phyloP scores from a whole-genome alignment of 306 rosid genomes.

The Corylus heterophylla region DNA sequence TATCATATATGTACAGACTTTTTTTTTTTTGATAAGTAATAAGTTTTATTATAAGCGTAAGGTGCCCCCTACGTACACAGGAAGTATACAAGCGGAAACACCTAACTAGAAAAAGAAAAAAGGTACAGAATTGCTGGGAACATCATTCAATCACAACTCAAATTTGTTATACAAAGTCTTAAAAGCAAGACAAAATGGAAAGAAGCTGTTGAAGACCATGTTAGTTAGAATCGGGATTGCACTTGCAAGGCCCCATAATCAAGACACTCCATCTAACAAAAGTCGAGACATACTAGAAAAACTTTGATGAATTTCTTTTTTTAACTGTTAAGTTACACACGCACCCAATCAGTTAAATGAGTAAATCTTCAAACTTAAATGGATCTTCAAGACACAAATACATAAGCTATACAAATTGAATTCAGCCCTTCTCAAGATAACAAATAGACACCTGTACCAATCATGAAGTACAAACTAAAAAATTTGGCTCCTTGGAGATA shows the following conservation, averaged over 20 bases:
- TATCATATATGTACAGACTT: background rate
- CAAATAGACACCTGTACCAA: conserved; percentile 1
- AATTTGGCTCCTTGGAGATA: background rate
- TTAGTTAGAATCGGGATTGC: background rate
- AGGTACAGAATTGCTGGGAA: background rate
- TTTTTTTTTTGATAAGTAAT: too few relatives aligned
- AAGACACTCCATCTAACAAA: background rate
- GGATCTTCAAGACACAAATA: conserved; percentile 11
- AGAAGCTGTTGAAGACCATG: background rate
- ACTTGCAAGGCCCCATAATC: conserved; percentile 2
- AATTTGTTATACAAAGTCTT: background rate
- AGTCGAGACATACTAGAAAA: background rate
- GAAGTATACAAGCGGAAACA: too few relatives aligned
- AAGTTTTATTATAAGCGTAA: too few relatives aligned
- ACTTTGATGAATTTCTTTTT: background rate
- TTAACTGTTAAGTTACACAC: background rate
- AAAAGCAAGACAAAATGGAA: background rate
- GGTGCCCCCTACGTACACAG: too few relatives aligned
- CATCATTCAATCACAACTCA: background rate
- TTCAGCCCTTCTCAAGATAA: background rate
- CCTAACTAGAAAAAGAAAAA: background rate
- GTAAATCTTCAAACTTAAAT: conserved; percentile 1
- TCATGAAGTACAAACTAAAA: conserved; percentile 3
- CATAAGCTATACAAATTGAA: background rate
- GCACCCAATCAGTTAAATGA: background rate